Evolutionary conservation across 805 yeast genomes (phyloP).

Genomic region (Ogataea siamensis): DNA sequence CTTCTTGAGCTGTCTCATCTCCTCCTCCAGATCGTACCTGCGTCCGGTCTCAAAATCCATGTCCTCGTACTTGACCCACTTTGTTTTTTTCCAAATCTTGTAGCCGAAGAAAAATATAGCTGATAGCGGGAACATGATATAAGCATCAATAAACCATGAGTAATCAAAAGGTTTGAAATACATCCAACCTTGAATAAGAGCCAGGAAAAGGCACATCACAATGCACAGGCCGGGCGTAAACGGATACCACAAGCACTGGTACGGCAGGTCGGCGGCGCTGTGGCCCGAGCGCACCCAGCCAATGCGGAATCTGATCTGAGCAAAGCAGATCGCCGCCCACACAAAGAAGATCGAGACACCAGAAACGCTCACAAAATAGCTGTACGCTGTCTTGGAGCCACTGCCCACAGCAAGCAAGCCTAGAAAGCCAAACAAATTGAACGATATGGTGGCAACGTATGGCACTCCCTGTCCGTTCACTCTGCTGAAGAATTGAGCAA

Average conservation of each 20-base stretch:
- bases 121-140: conserved; percentile 61
- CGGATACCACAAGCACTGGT: conserved; percentile 50
- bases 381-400: conserved; percentile 60
- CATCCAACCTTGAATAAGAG: conserved; percentile 66
- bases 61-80: conserved; percentile 28
- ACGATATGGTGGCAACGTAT: conserved; percentile 51
- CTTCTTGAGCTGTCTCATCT: neutral
- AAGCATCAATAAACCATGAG: conserved; percentile 55
- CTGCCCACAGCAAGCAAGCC: conserved; percentile 56
- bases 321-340: conserved; percentile 59
- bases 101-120: conserved; percentile 31
- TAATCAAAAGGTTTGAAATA: conserved; percentile 55
- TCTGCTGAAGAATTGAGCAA: conserved; percentile 43
- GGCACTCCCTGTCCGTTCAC: conserved; percentile 66
- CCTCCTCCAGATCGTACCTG: conserved; percentile 30
- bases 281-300: conserved; percentile 46
- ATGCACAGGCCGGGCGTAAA: conserved; percentile 49
- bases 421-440: conserved; percentile 54
- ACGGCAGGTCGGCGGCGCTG: conserved; percentile 50
- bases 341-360: conserved; percentile 69
- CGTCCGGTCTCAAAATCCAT: conserved; percentile 52
- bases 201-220: conserved; percentile 48
- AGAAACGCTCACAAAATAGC: conserved; percentile 57
- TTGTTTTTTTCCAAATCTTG: conserved; percentile 29
- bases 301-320: conserved; percentile 55